Evolutionary conservation across 352 stramenopile genomes (phyloP).

Genomic region (Pythium apleroticum): DNA sequence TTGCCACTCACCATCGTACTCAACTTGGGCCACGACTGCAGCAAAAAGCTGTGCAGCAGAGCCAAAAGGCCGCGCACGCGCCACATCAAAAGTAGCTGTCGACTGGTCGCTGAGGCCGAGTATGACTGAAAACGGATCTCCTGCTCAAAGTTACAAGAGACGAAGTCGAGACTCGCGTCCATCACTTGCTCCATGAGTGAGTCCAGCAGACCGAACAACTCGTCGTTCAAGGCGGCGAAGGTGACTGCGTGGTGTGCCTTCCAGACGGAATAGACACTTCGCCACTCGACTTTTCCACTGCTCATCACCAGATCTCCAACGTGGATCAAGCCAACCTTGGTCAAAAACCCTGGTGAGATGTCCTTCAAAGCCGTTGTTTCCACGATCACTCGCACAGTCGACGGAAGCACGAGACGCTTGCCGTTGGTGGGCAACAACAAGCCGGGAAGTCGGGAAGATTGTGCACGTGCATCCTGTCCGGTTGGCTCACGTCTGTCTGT

Average conservation of each 20-base stretch:
- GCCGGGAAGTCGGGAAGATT: slow-evolving; percentile 19
- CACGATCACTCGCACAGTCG: slow-evolving; percentile 44
- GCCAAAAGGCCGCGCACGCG: slow-evolving; percentile 33
- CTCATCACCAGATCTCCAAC: slow-evolving; percentile 14
- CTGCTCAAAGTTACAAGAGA: slow-evolving; percentile 36
- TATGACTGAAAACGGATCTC: slow-evolving; percentile 3
- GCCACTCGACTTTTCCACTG: slow-evolving; percentile 21
- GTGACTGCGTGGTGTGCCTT: slow-evolving; percentile 31
- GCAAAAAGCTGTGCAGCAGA: slow-evolving; percentile 53
- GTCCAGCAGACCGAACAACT: slow-evolving; percentile 48
- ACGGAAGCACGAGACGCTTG: slow-evolving; percentile 40
- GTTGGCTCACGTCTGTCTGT: slow-evolving; percentile 13
- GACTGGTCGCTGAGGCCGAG: neutral
- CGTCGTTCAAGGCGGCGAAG: slow-evolving; percentile 32
- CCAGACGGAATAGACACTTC: slow-evolving; percentile 44
- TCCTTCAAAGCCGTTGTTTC: slow-evolving; percentile 51
- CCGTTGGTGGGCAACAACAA: slow-evolving; percentile 34
- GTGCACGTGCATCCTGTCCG: neutral
- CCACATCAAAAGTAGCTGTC: slow-evolving; percentile 7
- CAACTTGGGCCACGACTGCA: slow-evolving; percentile 57
- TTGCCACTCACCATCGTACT: slow-evolving; percentile 57
- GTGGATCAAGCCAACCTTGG: slow-evolving; percentile 44
- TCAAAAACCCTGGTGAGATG: slow-evolving; percentile 55
- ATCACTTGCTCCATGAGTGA: slow-evolving; percentile 44
- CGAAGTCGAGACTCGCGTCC: slow-evolving; percentile 43